These are phyloP conservation scores for Fusarium subglutinans DNA, from an alignment of 2,329 filamentous ascomycete species.

Conservation along the genomic window DNA sequence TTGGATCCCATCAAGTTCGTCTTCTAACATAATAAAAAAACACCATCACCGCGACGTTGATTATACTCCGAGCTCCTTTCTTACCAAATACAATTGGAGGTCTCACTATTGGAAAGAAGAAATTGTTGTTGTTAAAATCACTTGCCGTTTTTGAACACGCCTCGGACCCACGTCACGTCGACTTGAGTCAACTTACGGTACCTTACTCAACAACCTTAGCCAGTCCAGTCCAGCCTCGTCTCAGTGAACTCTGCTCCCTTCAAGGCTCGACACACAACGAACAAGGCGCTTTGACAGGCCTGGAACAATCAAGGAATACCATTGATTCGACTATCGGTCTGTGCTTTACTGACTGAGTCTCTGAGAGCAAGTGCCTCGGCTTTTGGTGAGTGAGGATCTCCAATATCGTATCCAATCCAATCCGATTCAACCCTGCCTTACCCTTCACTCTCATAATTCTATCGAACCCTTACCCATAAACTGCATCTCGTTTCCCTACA, in stretches of 20 bases:
- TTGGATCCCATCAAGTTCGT: constrained; percentile 24
- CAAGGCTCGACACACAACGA: constrained; percentile 6
- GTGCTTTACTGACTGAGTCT: constrained; percentile 4
- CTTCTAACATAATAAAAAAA: constrained; percentile 24
- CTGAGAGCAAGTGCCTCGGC: constrained; percentile 30
- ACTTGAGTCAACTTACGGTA: neutral
- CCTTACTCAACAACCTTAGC: constrained; percentile 8
- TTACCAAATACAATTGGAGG: neutral
- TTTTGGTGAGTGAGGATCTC: constrained; percentile 30
- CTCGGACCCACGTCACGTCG: constrained; percentile 31
- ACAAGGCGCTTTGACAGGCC: neutral
- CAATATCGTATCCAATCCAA: constrained; percentile 22
- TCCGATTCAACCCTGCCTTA: constrained; percentile 10
- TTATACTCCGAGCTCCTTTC: neutral
- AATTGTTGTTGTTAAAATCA: neutral
- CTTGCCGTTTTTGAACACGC: constrained; percentile 19
- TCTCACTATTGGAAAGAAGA: neutral
- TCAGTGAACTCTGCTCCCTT: constrained; percentile 13
- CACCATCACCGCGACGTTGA: neutral
- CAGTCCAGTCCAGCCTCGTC: constrained; percentile 23
- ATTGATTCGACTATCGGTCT: constrained; percentile 7
- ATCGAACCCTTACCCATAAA: constrained; percentile 18
- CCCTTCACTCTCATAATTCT: constrained; percentile 19
- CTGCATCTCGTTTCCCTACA: constrained; percentile 9
- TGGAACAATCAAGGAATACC: neutral